Conservation (phyloP, 768 basidiomycete genomes). For the Cyathus striatus region DNA sequence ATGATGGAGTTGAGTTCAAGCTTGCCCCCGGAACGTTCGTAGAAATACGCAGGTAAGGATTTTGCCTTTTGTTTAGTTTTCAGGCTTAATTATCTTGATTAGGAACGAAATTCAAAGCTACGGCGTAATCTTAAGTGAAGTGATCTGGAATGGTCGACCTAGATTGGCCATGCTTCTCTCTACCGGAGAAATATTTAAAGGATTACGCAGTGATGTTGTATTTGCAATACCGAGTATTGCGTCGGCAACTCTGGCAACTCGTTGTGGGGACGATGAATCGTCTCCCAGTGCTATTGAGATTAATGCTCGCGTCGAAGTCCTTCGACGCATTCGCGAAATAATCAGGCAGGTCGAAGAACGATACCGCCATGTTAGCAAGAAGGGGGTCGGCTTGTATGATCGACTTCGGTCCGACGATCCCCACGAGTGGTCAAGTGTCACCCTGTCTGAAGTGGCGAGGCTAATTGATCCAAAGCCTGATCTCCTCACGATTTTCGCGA, state of each 20-base stretch:
- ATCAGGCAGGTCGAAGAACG: slow-evolving; percentile 42
- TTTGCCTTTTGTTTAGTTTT: too few relatives aligned
- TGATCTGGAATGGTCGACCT: too few relatives aligned
- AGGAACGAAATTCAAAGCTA: slow-evolving; percentile 19
- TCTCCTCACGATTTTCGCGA: slow-evolving; percentile 32
- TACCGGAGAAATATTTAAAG: slow-evolving; percentile 55
- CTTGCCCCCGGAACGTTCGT: slow-evolving; percentile 41
- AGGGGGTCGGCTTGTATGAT: slow-evolving; percentile 36
- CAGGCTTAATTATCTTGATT: too few relatives aligned
- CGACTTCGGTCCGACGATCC: slow-evolving; percentile 38
- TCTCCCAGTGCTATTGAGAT: slow-evolving; percentile 30
- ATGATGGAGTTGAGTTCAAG: too few relatives aligned
- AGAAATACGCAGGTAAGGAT: slow-evolving; percentile 47
- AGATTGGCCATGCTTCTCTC: too few relatives aligned
- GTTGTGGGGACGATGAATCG: slow-evolving; percentile 36
- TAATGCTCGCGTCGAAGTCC: slow-evolving; percentile 59
- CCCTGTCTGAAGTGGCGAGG: slow-evolving; percentile 47
- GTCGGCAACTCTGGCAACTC: slow-evolving; percentile 33
- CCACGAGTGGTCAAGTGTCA: slow-evolving; percentile 49
- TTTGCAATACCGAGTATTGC: slow-evolving; percentile 59
- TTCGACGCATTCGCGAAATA: slow-evolving; percentile 53
- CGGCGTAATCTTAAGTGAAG: slow-evolving; percentile 32
- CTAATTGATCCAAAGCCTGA: slow-evolving; percentile 32
- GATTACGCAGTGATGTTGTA: slow-evolving; percentile 47
- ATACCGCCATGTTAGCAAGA: slow-evolving; percentile 18